These are phyloP conservation scores for Eimeria acervulina DNA, from an alignment of 169 alveolate species.

Conservation along the genomic window DNA sequence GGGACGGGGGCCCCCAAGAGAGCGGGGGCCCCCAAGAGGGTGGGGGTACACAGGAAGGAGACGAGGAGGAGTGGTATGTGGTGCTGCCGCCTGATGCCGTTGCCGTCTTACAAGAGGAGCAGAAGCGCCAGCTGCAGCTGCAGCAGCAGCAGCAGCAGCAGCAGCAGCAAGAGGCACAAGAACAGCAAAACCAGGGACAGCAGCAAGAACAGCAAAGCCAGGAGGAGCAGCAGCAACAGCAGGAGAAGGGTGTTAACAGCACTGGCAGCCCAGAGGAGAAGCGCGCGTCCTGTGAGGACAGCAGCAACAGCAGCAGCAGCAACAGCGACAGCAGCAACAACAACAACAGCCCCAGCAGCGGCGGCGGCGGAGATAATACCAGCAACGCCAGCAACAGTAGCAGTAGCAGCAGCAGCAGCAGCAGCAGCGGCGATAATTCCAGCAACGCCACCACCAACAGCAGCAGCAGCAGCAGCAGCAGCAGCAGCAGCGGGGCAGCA, in stretches of 20 bases:
- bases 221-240: background rate
- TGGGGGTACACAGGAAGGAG: background rate
- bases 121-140: constrained; percentile 6
- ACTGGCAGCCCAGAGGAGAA: background rate
- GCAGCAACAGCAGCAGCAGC: background rate
- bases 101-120: constrained; percentile 14
- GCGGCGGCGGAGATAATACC: no score
- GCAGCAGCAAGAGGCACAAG: background rate
- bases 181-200: background rate
- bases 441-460: background rate
- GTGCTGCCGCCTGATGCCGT: background rate
- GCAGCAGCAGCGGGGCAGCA: background rate
- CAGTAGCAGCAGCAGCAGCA: constrained; percentile 13
- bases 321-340: background rate
- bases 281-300: no score
- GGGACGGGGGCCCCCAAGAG: no score
- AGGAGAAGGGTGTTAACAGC: background rate
- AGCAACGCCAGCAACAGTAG: background rate
- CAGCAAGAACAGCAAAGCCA: background rate
- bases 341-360: no score
- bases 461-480: constrained; percentile 8
- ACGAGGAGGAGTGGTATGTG: background rate
- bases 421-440: background rate
- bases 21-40: background rate
- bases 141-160: constrained; percentile 29